Evolutionary conservation across 2,329 filamentous ascomycete genomes (phyloP), one percentile per base, ranked within the genome.

Genomic region (Incumbomyces lentus): DNA sequence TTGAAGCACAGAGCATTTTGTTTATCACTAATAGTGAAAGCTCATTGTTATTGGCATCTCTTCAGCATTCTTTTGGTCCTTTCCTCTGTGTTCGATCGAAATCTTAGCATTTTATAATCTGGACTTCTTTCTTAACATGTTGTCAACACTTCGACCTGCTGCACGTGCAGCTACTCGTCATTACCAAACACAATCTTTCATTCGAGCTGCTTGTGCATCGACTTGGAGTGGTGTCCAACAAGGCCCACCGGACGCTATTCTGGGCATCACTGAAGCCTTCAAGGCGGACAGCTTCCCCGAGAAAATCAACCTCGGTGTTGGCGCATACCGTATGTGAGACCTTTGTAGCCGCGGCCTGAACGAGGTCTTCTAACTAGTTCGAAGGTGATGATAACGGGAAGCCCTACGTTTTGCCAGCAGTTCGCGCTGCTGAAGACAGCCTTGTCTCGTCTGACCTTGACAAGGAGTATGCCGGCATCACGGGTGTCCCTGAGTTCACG

Each of bases 241-340:
- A 71, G 90, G 90, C 55, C 90, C 90, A 78, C 89, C 90, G 64
- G 64, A 67, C 59, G 69, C 69, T 26, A 72, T 72, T 56, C 62
- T 72, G 51, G 70, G 71, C 62, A 71, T 98, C 71, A 96, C 92
- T 54, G 92, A 98, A 74, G 92, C 92, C 52, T 98, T 92, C 84
- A 98, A 96, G 78, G 89, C 89, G 69, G 92, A 98, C 68, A 78
- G 75, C 62, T 90, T 93, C 69, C 73, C 80, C 54, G 81, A 95
- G 74, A 98, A 96, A 81, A 96, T 98, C 76, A 96, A 96, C 75
- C 75, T 98, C 52, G 92, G 89, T 72, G 92, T 96, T 58, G 92
- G 92, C 62, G 92, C 92, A 63, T 98, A 98, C 80, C 88, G 92
- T 72, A 63, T 58, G 67, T 52, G 13, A 30, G 30, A 40, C 18